Evolutionary conservation across 179 eudicot genomes (phyloP).

Genomic region (Beta lomatogona): DNA sequence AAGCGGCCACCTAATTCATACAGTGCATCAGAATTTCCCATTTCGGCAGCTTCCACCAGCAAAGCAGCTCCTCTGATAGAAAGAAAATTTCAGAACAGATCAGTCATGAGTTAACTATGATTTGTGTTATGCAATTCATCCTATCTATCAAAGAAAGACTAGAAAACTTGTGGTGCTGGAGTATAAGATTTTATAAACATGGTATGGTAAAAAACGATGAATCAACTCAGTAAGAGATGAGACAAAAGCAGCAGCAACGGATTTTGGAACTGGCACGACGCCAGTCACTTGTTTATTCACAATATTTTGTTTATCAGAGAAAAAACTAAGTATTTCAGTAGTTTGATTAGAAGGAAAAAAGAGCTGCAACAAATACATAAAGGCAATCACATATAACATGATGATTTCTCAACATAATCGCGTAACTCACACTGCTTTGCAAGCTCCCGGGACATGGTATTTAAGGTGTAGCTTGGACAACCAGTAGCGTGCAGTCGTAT

Average conservation of each 20-base stretch:
- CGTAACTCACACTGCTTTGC: constrained; percentile 71
- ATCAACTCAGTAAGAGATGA: background rate
- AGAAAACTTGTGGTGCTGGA: no score
- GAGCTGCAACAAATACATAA: background rate
- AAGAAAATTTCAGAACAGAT: constrained; percentile 10
- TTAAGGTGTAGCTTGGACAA: constrained; percentile 76
- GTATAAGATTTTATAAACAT: background rate
- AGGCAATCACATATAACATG: background rate
- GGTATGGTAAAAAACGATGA: background rate
- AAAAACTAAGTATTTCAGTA: background rate
- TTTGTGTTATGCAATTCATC: background rate
- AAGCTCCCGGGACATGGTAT: constrained; percentile 81
- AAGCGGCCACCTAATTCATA: constrained; percentile 77
- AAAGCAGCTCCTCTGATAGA: constrained; percentile 50
- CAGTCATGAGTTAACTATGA: background rate
- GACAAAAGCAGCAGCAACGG: background rate
- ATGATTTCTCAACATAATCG: background rate
- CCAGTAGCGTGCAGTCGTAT: constrained; percentile 76
- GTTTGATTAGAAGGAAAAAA: background rate
- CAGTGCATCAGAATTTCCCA: constrained; percentile 89
- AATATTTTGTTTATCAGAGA: background rate
- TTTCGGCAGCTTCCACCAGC: constrained; percentile 81
- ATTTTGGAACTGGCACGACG: background rate
- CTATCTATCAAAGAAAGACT: no score
- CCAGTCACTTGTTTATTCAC: background rate